Evolutionary conservation across 208 protist genomes (phyloP).

Genomic region (Angomonas deanei): DNA sequence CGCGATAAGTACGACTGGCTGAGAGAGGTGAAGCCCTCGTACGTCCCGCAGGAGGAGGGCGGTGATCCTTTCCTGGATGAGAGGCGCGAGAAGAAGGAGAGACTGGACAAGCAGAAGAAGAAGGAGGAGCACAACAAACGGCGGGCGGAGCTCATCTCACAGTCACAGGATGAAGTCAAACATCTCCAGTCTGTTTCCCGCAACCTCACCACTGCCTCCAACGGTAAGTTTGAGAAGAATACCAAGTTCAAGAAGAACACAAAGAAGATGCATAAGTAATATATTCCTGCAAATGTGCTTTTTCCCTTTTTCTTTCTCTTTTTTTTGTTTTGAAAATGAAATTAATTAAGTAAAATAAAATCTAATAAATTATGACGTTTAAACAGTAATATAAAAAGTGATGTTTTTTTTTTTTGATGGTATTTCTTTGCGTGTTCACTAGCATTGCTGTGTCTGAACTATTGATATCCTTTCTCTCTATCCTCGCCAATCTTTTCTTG

Average conservation of each 20-base stretch:
- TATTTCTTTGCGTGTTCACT: neutral
- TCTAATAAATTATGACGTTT: neutral
- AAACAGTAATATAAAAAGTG: neutral
- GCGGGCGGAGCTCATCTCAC: conserved; percentile 63
- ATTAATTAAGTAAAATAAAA: neutral
- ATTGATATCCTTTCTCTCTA: neutral
- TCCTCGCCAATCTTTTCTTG: too few relatives aligned
- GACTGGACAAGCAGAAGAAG: conserved; percentile 84
- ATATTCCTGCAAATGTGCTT: neutral
- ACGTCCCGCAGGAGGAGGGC: conserved; percentile 80
- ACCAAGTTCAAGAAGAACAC: conserved; percentile 57
- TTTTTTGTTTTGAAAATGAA: conserved; percentile 3
- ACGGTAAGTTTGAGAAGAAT: conserved; percentile 87
- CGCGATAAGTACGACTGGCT: conserved; percentile 89
- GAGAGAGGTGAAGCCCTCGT: conserved; percentile 85
- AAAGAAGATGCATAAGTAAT: conserved; percentile 37
- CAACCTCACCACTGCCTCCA: conserved; percentile 84
- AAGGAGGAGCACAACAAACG: conserved; percentile 89
- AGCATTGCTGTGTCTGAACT: too few relatives aligned
- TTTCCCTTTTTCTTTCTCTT: conserved; percentile 1
- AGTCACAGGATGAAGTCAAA: conserved; percentile 78
- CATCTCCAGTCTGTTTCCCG: conserved; percentile 59
- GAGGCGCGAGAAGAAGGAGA: conserved; percentile 74
- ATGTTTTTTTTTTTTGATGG: neutral
- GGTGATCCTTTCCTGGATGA: conserved; percentile 91